A percentile compares a stretch with the other conserved stretches of the same genome.
phyloP scores from a whole-genome alignment of 495 filamentous ascomycete genomes.

The Penicillium cosmopolitanum region DNA sequence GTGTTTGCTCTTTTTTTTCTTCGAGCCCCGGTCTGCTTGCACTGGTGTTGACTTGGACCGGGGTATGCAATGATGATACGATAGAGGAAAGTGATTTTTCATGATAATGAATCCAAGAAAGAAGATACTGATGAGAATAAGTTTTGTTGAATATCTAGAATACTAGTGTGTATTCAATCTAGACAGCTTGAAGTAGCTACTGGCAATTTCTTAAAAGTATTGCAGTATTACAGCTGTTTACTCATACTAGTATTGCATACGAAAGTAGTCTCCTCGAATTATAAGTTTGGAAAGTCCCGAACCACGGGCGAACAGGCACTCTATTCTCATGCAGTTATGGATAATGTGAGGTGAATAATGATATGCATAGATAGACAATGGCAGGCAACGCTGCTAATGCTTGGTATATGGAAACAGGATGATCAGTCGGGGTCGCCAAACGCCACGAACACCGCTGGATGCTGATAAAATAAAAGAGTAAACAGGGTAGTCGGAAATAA shows the following conservation, averaged over 20 bases:
- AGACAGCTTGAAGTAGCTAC: no score
- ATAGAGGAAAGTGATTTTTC: conserved; percentile 33
- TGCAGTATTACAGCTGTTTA: no score
- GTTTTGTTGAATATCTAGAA: conserved; percentile 1
- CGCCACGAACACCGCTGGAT: conserved; percentile 25
- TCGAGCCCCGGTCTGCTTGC: conserved; percentile 9
- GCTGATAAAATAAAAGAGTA: conserved; percentile 16
- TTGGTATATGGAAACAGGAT: conserved; percentile 17
- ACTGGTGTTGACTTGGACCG: conserved; percentile 8
- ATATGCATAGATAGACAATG: conserved; percentile 7
- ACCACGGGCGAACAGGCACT: conserved; percentile 4
- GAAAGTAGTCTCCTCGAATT: no score
- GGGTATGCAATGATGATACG: conserved; percentile 32
- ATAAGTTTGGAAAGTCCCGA: no score
- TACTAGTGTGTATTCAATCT: neutral
- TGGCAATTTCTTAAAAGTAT: no score
- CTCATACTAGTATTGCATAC: no score
- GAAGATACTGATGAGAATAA: conserved; percentile 6
- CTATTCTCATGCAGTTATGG: neutral
- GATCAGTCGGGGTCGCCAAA: conserved; percentile 16
- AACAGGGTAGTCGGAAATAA: conserved; percentile 3
- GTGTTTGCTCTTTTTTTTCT: conserved; percentile 14
- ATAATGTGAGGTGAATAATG: neutral
- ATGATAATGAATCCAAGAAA: conserved; percentile 35
- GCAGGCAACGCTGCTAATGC: conserved; percentile 15